Percentiles rank a stretch among this genome's conserved stretches.
These are phyloP conservation scores for Globisporangium carolinianum DNA, from an alignment of 352 stramenopile species.

Conservation along the genomic window DNA sequence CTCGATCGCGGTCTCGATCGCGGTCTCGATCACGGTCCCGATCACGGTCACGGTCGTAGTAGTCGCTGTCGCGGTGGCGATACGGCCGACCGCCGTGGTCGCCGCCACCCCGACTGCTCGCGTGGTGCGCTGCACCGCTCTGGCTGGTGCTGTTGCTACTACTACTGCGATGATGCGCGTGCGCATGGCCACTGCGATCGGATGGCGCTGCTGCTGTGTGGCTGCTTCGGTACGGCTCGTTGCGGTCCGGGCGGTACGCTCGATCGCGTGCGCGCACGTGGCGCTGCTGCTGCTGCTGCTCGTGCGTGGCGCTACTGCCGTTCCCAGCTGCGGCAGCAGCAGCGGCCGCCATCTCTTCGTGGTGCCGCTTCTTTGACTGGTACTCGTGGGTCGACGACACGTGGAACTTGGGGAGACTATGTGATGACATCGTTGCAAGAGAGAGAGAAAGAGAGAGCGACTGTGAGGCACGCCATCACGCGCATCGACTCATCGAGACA, in stretches of 20 bases:
- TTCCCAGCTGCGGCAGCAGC: constrained; percentile 24
- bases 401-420: constrained; percentile 76
- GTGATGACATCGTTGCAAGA: not conserved
- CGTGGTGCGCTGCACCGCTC: constrained; percentile 5
- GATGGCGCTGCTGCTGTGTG: constrained; percentile 5
- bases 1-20: not conserved
- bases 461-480: too few relatives aligned
- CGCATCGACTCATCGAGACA: too few relatives aligned
- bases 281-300: constrained; percentile 17
- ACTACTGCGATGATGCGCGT: constrained; percentile 11
- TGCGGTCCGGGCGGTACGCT: constrained; percentile 11
- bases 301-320: constrained; percentile 2
- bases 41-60: not conserved
- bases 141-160: constrained; percentile 11
- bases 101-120: not conserved
- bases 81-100: not conserved
- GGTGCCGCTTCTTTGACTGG: constrained; percentile 81
- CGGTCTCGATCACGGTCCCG: not conserved
- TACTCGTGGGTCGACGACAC: constrained; percentile 83
- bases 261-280: constrained; percentile 9
- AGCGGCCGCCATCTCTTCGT: constrained; percentile 65
- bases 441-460: not conserved
- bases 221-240: constrained; percentile 12
- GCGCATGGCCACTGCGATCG: constrained; percentile 1
- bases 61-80: not conserved